phyloP scores from a whole-genome alignment of 2,329 filamentous ascomycete genomes.

The Pseudogymnoascus pannorum region DNA sequence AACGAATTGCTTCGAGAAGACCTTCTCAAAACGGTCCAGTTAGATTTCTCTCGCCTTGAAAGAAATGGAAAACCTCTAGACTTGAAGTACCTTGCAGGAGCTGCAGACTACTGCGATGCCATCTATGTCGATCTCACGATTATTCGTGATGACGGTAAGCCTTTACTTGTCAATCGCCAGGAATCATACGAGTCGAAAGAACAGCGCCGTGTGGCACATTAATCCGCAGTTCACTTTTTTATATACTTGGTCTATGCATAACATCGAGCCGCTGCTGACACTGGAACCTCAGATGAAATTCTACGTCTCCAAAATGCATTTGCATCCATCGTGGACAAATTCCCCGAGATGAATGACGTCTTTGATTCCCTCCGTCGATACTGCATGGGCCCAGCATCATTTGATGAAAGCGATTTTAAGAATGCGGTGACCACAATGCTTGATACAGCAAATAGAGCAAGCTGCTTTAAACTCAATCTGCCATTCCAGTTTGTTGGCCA shows the following conservation, averaged over 20 bases:
- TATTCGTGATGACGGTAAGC: slow-evolving; percentile 43
- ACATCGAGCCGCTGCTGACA: not conserved
- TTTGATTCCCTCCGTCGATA: slow-evolving; percentile 39
- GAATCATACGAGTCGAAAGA: not conserved
- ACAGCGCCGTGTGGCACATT: not conserved
- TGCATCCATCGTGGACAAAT: slow-evolving; percentile 28
- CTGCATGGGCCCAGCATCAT: slow-evolving; percentile 42
- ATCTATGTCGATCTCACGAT: slow-evolving; percentile 47
- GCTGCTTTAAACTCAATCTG: slow-evolving; percentile 41
- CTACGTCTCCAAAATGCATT: slow-evolving; percentile 41
- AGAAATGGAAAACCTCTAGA: slow-evolving; percentile 28
- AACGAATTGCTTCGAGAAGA: slow-evolving; percentile 40
- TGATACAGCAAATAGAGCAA: slow-evolving; percentile 37
- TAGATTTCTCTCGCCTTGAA: slow-evolving; percentile 44
- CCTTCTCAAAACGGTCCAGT: slow-evolving; percentile 40
- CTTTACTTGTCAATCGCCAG: not conserved
- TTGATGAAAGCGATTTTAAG: slow-evolving; percentile 43
- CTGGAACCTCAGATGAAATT: slow-evolving; percentile 37
- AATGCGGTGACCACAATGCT: slow-evolving; percentile 36
- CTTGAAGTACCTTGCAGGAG: slow-evolving; percentile 37
- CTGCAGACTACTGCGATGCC: slow-evolving; percentile 42
- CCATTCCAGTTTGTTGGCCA: slow-evolving; percentile 44
- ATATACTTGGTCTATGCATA: not conserved
- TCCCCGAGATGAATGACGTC: slow-evolving; percentile 40
- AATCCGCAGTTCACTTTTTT: not conserved